Evolutionary conservation across 495 filamentous ascomycete genomes (phyloP), one percentile per base, ranked within the genome.

Genomic region (Hypoxylon cercidicola): DNA sequence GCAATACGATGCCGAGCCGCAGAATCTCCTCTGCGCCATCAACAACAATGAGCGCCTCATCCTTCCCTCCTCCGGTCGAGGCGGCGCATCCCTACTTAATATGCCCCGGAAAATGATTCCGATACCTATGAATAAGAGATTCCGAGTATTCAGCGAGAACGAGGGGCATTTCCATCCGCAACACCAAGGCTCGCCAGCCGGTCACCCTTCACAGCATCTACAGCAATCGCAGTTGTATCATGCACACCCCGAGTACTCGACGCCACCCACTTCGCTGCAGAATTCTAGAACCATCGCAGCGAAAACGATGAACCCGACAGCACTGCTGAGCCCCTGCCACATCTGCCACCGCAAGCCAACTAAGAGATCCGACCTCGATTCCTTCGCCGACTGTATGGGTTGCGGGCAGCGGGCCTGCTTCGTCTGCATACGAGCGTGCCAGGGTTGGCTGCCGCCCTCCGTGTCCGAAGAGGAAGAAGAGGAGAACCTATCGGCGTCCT

Each of bases 351-450:
- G 79, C 25, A 77, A 78, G 39, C 80, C 80, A 0, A 77, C 65
- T 60, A 81, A 77, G 72, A 82, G 78, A 52, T 74, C 77, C 35
- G 78, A 83, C 60, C 77, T 82, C 37, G 79, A 83, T 58, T 77
- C 74, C 28, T 83, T 77, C 54, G 75, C 78, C 41, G 73, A 81
- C 55, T 83, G 80, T 54, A 69, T 75, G 52, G 79, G 76, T 5
- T 83, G 80, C 55, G 75, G 76, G n/a, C 73, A 78, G 32, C 71
- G 79, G 1, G 77, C 79, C 0, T 83, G 80, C 50, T 82, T 74
- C 60, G 67, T 83, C 25, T 83, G 80, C 69, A 75, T 83, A 13
- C 69, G 80, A 6, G 75, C 79, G 54, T 83, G 80, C 49, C 74
- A 75, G 20, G 77, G 74, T 18, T 81, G 77, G 77, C 53, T 70